Base-by-base conservation (phyloP, 1,139 yeast species). In the Geotrichum aggregatum region DNA sequence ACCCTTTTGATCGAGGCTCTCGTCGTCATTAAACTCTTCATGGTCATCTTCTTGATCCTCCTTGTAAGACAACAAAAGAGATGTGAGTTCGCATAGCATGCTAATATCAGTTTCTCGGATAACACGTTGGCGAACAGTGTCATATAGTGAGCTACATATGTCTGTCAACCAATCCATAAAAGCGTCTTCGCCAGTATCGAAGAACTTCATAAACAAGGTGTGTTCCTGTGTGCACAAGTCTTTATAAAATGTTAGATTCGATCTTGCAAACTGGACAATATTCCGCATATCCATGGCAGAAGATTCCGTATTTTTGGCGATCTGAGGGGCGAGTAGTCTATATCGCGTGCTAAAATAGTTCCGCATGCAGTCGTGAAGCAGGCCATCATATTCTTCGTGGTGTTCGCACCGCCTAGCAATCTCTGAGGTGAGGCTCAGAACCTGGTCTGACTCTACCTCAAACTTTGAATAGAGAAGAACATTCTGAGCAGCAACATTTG, bases 61-160 rank as follows among this genome's bases (percentile, higher is more conserved):
- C 56, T 84, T 88, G 59, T 81, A 81, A 58, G 82, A 83, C 56
- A 83, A 84, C 30, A 91, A 71, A 28, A 88, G 69, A 1, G 87
- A 77, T 1, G 92, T 81, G 45, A 89, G 71, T 62, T 88, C 94
- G 67, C 96, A 87, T 26, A 92, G 70, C 18, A 74, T 73, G 30
- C 77, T 73, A 21, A 89, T 83, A 57, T 81, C 83, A 8, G 76
- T 72, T 63, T 89, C 97, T 54, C 83, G 76, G 38, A 89, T 73
- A 1, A 87, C 78, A 47, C 77, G 72, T 54, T 82, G 78, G 55
- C 97, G 75, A 31, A 87, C 67, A 1, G 75, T 68, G 59, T 87
- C 94, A 62, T 88, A 85, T 26, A 91, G 70, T 0, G 95, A 94
- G 44, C 88, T 96, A 42, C 87, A 72, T 4, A 86, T 61, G 30